Conservation (phyloP, 2,329 filamentous ascomycete species). For the Xylaria sp. region DNA sequence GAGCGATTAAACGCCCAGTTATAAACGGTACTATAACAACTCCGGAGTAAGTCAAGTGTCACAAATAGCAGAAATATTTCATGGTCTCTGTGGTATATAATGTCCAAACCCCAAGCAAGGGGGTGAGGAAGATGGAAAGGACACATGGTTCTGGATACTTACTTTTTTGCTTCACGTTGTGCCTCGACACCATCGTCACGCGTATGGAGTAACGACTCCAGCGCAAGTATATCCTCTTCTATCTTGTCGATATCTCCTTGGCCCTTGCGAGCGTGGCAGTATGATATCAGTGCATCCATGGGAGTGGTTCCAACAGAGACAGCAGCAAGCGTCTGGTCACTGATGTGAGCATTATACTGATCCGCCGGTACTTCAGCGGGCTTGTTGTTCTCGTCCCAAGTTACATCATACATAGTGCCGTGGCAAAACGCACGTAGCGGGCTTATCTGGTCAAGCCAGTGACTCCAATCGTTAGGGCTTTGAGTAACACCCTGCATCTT, state of each 20-base stretch:
- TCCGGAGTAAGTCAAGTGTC: neutral
- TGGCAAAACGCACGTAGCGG: slow-evolving; percentile 48
- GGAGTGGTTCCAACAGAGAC: slow-evolving; percentile 54
- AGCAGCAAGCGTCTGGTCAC: slow-evolving; percentile 36
- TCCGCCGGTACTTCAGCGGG: slow-evolving; percentile 51
- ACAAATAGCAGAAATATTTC: too few species aligned
- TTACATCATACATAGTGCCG: slow-evolving; percentile 54
- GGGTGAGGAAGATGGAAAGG: neutral
- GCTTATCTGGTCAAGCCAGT: slow-evolving; percentile 37
- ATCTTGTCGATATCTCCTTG: slow-evolving; percentile 37
- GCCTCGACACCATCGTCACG: slow-evolving; percentile 51
- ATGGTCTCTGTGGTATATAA: too few species aligned
- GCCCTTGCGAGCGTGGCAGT: slow-evolving; percentile 46
- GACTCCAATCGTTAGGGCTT: neutral
- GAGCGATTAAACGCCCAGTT: slow-evolving; percentile 48
- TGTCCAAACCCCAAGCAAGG: neutral
- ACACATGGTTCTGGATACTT: neutral
- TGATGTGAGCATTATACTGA: slow-evolving; percentile 35
- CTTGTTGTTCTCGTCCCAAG: slow-evolving; percentile 49
- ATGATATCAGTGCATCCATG: slow-evolving; percentile 54
- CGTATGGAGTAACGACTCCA: slow-evolving; percentile 47
- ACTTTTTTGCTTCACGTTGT: slow-evolving; percentile 48
- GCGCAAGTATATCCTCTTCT: slow-evolving; percentile 45
- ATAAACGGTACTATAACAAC: slow-evolving; percentile 37
- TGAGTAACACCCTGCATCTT: neutral